Conservation (phyloP, 305 asterid genomes). For the Solanum hybrid region DNA sequence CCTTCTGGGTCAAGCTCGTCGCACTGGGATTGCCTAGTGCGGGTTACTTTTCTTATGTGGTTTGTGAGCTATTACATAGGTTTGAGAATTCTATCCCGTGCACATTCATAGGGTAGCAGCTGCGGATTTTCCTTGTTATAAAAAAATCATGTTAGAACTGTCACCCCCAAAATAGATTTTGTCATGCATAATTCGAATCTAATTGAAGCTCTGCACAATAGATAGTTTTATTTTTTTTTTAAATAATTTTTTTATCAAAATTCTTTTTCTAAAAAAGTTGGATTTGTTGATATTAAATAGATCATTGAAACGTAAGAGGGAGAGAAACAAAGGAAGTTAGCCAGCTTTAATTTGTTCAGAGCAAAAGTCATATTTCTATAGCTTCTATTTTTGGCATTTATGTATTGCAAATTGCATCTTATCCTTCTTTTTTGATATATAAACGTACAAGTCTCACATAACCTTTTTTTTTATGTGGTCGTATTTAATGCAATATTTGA, state of each 20-base stretch:
- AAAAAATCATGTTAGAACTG: not conserved
- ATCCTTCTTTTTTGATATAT: not conserved
- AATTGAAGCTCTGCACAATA: too few species aligned
- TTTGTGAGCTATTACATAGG: too few species aligned
- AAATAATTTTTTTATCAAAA: not conserved
- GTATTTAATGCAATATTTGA: not conserved
- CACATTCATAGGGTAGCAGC: accelerated
- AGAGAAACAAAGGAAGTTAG: not conserved
- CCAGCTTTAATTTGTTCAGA: not conserved
- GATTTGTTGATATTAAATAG: not conserved
- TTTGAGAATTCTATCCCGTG: too few species aligned
- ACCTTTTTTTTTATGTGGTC: not conserved
- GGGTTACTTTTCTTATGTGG: accelerated
- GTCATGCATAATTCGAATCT: not conserved
- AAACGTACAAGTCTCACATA: not conserved
- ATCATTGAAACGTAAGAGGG: not conserved
- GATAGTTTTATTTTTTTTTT: too few species aligned
- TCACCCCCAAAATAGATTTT: not conserved
- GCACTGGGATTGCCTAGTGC: accelerated
- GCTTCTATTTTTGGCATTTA: not conserved
- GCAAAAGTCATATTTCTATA: not conserved
- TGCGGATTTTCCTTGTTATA: too few species aligned
- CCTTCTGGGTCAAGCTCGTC: not conserved
- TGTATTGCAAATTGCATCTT: not conserved
- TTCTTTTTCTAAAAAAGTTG: too few species aligned